Evolutionary conservation across 352 stramenopile species (phyloP).

Genomic region (Achlya hypogyna): DNA sequence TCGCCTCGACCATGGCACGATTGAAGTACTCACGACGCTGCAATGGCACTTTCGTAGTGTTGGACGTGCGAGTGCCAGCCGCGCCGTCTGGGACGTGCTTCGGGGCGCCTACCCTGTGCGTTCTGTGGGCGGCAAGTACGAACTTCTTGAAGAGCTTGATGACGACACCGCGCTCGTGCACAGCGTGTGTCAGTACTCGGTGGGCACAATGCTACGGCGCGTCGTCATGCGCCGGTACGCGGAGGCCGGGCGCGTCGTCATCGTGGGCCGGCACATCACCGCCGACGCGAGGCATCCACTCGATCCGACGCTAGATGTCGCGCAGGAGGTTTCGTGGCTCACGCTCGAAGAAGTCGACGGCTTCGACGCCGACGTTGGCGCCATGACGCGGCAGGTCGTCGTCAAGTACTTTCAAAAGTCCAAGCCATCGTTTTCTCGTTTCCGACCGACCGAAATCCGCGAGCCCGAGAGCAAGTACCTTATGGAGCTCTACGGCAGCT

Average conservation of each 20-base stretch:
- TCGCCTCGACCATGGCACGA: background rate
- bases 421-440: background rate
- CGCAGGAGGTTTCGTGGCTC: background rate
- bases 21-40: background rate
- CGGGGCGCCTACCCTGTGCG: background rate
- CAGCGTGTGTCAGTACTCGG: background rate
- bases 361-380: background rate
- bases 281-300: background rate
- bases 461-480: constrained; percentile 4
- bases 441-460: background rate
- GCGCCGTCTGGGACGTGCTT: background rate
- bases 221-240: background rate
- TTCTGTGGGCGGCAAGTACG: background rate
- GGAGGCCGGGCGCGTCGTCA: background rate
- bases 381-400: background rate
- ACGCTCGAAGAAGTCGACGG: background rate
- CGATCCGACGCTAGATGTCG: background rate
- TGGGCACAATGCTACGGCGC: constrained; percentile 3
- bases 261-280: background rate
- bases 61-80: background rate
- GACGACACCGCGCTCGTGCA: background rate
- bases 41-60: background rate
- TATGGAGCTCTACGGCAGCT: constrained; percentile 1
- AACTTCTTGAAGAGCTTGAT: background rate
- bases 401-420: constrained; percentile 6